Percentiles rank a stretch among this genome's conserved stretches.
Conservation (phyloP, 768 basidiomycete species). For the Dentipellis fragilis region DNA sequence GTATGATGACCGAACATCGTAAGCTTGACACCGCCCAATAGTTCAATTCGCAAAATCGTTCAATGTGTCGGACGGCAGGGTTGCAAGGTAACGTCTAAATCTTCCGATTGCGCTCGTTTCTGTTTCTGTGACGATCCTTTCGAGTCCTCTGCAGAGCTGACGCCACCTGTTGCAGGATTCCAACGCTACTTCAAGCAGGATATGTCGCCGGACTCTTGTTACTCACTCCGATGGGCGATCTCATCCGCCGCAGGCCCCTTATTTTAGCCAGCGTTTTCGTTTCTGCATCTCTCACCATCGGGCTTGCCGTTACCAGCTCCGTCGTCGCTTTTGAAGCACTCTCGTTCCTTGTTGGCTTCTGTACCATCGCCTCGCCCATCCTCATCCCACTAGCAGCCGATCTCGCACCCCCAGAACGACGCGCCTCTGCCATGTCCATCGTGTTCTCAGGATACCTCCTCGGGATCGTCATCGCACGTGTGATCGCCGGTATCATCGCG, state of each 20-base stretch:
- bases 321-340: constrained; percentile 55
- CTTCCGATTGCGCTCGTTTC: no score
- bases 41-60: no score
- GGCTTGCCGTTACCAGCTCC: constrained; percentile 50
- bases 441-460: constrained; percentile 56
- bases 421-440: constrained; percentile 68
- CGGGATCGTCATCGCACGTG: constrained; percentile 65
- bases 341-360: constrained; percentile 59
- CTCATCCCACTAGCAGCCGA: constrained; percentile 72
- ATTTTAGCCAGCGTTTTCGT: constrained; percentile 45
- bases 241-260: constrained; percentile 65
- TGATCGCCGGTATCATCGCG: constrained; percentile 34
- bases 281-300: constrained; percentile 51
- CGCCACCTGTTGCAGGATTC: constrained; percentile 31
- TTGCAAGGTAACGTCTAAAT: no score
- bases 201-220: constrained; percentile 39
- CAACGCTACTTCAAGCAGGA: constrained; percentile 59
- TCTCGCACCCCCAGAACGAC: constrained; percentile 62
- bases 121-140: no score
- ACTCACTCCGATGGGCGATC: constrained; percentile 76
- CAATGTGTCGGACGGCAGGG: no score
- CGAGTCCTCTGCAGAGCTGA: no score
- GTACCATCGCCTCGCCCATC: constrained; percentile 69
- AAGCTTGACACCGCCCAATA: no score
- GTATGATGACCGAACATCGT: no score